A percentile compares a stretch with the other conserved stretches of the same genome.
Evolutionary conservation across 768 basidiomycete genomes (phyloP).

Genomic region (Pulveroboletus sp.): DNA sequence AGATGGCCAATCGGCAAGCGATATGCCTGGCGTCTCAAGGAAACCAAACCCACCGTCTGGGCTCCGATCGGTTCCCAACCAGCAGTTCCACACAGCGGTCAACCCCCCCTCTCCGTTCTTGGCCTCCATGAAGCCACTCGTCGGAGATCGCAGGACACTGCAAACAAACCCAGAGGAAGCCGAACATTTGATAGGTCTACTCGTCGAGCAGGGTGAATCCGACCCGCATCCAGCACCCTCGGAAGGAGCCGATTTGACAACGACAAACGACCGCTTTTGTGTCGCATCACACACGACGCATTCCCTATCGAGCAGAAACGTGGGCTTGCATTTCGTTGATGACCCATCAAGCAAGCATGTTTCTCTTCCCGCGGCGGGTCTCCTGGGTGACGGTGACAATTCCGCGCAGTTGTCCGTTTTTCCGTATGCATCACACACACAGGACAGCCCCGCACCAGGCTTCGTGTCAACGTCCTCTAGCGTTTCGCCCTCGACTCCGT

Average conservation of each 20-base stretch:
- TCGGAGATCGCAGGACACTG: background rate
- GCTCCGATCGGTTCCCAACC: background rate
- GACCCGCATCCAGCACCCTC: background rate
- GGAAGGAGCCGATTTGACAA: background rate
- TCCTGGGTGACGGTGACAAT: background rate
- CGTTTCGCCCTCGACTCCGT: constrained; percentile 4
- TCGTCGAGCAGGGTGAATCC: constrained; percentile 5
- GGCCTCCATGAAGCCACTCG: background rate
- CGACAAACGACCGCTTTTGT: constrained; percentile 3
- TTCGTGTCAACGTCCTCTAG: constrained; percentile 2
- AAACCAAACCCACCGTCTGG: background rate
- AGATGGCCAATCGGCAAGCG: background rate
- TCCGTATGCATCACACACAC: constrained; percentile 5
- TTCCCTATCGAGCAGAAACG: constrained; percentile 9
- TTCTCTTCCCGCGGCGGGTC: background rate
- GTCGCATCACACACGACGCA: constrained; percentile 1
- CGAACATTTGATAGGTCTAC: background rate
- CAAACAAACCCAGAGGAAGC: constrained; percentile 1
- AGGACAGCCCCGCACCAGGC: background rate
- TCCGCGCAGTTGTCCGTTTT: constrained; percentile 1
- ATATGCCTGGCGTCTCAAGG: background rate
- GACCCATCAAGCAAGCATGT: constrained; percentile 1
- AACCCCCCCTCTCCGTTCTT: constrained; percentile 1
- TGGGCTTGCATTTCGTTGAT: constrained; percentile 2
- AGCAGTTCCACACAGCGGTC: background rate